Evolutionary conservation across 768 basidiomycete species (phyloP), one percentile per base, ranked within the genome.

Genomic region (Pleurotus tuber-regium): DNA sequence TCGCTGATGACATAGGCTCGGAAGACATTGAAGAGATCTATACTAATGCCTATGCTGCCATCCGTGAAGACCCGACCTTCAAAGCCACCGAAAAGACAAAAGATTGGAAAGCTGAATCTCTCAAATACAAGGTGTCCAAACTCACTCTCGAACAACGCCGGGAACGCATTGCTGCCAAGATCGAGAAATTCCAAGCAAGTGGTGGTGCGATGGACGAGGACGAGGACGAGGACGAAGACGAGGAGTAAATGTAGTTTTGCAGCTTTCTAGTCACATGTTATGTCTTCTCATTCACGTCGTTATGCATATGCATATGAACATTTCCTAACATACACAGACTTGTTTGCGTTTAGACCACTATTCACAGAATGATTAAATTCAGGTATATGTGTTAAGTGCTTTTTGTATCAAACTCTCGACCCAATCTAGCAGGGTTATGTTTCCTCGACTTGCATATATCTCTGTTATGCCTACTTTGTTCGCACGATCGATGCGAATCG

Each of bases 1-100:
- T 99, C 54, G 94, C 92, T 23, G 94, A 97, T 68, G 97, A 86
- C 59, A 72, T 99, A 61, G 92, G 92, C 53, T 96, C 93, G 2
- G 97, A 95, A 59, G 96, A 98, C 63, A 92, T 98, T 1, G 92
- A 98, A 70, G 97, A 98, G 67, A 87, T 99, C 55, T 98, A 90
- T 77, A 80, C 82, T 31, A 89, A 87, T 63, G 95, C 92, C 2
- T 91, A 97, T 73, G 87, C 91, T 50, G 91, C 93, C 56, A 99
- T 98, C 70, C 91, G 97, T 56, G 95, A 95, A 66, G 87, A 97
- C 67, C 96, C 97, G 41, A 70, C 73, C 18, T 95, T 95, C 83
- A 85, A 90, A 70, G 86, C 92, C 44, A 84, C 87, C 31, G 89
- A 94, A 55, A 97, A 98, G 76, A 71, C 85, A 35, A 80, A 80